phyloP scores from a whole-genome alignment of 106 monocot genomes.

The Dendrobium nobile region DNA sequence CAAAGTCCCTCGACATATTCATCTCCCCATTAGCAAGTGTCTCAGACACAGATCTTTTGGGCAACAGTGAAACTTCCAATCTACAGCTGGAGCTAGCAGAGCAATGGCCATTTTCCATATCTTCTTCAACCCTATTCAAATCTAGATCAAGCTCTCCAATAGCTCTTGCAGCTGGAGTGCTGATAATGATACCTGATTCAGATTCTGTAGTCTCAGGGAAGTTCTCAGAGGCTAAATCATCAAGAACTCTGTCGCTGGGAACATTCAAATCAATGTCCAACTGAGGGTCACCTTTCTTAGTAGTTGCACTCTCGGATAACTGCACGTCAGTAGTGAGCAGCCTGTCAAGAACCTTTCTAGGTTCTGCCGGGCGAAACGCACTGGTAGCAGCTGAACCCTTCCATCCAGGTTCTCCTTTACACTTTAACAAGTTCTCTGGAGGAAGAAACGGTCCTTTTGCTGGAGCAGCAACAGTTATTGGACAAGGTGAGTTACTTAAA shows the following conservation, averaged over 20 bases:
- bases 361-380: conserved; percentile 78
- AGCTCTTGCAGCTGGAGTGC: conserved; percentile 6
- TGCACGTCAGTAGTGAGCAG: conserved; percentile 22
- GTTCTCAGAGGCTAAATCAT: conserved; percentile 35
- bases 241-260: conserved; percentile 38
- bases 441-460: conserved; percentile 68
- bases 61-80: conserved; percentile 32
- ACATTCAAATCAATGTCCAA: conserved; percentile 71
- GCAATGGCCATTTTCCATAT: conserved; percentile 24
- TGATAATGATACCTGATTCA: conserved; percentile 18
- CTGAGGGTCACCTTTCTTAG: conserved; percentile 27
- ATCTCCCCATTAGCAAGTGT: conserved; percentile 17
- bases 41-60: conserved; percentile 14
- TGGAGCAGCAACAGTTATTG: conserved; percentile 52
- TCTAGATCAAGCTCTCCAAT: conserved; percentile 64
- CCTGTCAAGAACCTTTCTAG: conserved; percentile 54
- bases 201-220: conserved; percentile 31
- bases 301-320: conserved; percentile 19
- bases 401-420: conserved; percentile 54
- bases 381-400: conserved; percentile 85
- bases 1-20: conserved; percentile 44
- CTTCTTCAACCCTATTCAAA: conserved; percentile 55
- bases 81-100: conserved; percentile 17
- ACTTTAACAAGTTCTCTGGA: conserved; percentile 38
- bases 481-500: conserved; percentile 16